Evolutionary conservation across 805 yeast species (phyloP), one percentile per base, ranked within the genome.

Genomic region (Candida takata): DNA sequence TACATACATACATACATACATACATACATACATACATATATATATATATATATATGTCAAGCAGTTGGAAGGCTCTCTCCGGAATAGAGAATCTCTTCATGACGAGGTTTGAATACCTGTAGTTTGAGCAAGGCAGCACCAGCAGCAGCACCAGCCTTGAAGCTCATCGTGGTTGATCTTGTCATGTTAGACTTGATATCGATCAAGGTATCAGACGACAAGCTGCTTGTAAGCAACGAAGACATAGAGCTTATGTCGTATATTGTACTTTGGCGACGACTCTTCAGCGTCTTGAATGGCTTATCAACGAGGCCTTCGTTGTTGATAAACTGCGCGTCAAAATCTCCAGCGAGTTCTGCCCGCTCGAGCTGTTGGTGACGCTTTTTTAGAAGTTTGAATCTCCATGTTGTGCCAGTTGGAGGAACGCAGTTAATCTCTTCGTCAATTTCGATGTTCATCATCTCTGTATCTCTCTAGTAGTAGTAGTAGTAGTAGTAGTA

Each of bases 331-430:
- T 13, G 12, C 7, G 20, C n/a, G 11, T 23, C n/a, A 6, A 5
- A 13, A 11, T 30, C 19, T 12, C 34, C 34, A 21, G 25, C 15
- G n/a, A 27, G 19, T 19, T 31, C 29, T 10, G 25, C 31, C 11
- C 25, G 26, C 5, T 31, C 20, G 11, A 29, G 5, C 3, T 5
- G 12, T 8, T 35, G 30, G 16, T 45, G 41, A 17, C 52, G 48
- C n/a, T 41, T 36, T 26, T 43, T 38, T 13, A 47, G 43, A 4
- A 47, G 38, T 17, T 37, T 35, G 36, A 47, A 47, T 33, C 52
- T 39, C 52, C 52, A 47, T 7, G 52, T 45, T 24, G 43, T 43
- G 5, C 48, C 49, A 3, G 43, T 33, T 18, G 34, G 29, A 11
- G 28, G 29, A 26, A 32, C 19, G 27, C 14, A 23, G 16, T 30